Evolutionary conservation across 2,329 filamentous ascomycete genomes (phyloP).

Genomic region (Claviceps sp.): DNA sequence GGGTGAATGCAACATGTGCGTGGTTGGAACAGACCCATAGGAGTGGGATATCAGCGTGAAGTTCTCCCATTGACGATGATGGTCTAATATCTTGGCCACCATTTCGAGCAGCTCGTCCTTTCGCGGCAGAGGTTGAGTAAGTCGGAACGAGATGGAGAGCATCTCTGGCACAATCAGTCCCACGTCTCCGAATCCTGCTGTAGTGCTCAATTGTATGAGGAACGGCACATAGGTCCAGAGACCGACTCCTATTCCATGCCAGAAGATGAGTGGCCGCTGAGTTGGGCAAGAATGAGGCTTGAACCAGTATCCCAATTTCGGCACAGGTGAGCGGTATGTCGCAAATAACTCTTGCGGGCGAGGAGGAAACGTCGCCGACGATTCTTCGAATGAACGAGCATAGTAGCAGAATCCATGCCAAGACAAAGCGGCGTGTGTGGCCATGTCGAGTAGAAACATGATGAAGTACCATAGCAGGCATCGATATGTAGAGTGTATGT

Average conservation of each 20-base stretch:
- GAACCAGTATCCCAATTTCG: constrained; percentile 49
- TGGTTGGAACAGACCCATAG: constrained; percentile 50
- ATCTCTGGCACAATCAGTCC: constrained; percentile 53
- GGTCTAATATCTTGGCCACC: constrained; percentile 41
- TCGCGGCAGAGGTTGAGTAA: constrained; percentile 38
- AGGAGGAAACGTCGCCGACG: constrained; percentile 39
- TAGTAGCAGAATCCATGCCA: constrained; percentile 40
- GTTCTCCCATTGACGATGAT: constrained; percentile 39
- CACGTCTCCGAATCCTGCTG: constrained; percentile 24
- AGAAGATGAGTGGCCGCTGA: constrained; percentile 48
- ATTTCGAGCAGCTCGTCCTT: constrained; percentile 41
- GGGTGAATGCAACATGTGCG: constrained; percentile 43
- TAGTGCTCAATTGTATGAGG: constrained; percentile 34
- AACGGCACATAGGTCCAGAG: constrained; percentile 49
- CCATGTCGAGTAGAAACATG: constrained; percentile 40
- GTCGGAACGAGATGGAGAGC: constrained; percentile 50
- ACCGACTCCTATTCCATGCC: constrained; percentile 59
- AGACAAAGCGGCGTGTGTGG: constrained; percentile 30
- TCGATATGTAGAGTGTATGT: constrained; percentile 45
- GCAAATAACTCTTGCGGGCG: constrained; percentile 37
- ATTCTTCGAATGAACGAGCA: constrained; percentile 18
- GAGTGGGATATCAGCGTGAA: constrained; percentile 50
- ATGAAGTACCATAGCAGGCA: constrained; percentile 51
- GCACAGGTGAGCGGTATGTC: constrained; percentile 31
- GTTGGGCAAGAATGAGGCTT: constrained; percentile 38